Conservation (phyloP, 805 yeast genomes). For the Candida morakotiae region DNA sequence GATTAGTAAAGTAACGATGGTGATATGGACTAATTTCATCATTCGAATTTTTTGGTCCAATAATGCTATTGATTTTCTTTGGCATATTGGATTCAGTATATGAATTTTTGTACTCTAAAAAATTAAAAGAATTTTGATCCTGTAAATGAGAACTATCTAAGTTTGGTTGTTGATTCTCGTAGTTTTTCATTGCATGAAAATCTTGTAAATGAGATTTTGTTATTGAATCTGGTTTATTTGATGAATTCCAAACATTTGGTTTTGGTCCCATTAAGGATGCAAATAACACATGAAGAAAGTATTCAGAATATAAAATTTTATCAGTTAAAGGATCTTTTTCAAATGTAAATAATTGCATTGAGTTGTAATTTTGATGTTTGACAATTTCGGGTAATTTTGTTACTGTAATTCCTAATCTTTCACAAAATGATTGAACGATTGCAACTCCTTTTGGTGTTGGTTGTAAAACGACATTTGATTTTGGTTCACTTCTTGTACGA, state of each 20-base stretch:
- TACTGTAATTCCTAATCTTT: conserved; percentile 48
- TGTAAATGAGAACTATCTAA: background rate
- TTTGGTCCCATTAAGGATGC: conserved; percentile 54
- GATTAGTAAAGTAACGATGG: conserved; percentile 79
- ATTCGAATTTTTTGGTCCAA: background rate
- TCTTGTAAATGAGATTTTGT: background rate
- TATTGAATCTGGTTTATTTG: conserved; percentile 39
- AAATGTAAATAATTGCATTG: conserved; percentile 66
- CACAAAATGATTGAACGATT: conserved; percentile 56
- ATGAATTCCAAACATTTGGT: conserved; percentile 71
- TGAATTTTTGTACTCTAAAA: conserved; percentile 3
- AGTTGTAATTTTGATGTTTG: conserved; percentile 54
- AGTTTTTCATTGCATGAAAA: background rate
- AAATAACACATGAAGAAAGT: conserved; percentile 64
- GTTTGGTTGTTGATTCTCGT: background rate
- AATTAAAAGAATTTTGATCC: background rate
- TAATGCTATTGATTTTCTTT: background rate
- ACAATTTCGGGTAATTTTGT: conserved; percentile 37
- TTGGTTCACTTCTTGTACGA: conserved; percentile 53
- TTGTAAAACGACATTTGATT: conserved; percentile 49
- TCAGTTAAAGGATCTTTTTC: conserved; percentile 63
- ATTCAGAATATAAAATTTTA: conserved; percentile 55
- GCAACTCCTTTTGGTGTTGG: conserved; percentile 92
- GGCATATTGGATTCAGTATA: background rate
- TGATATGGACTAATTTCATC: conserved; percentile 53